Evolutionary conservation across 352 stramenopile species (phyloP).

Genomic region (Thraustotheca clavata): DNA sequence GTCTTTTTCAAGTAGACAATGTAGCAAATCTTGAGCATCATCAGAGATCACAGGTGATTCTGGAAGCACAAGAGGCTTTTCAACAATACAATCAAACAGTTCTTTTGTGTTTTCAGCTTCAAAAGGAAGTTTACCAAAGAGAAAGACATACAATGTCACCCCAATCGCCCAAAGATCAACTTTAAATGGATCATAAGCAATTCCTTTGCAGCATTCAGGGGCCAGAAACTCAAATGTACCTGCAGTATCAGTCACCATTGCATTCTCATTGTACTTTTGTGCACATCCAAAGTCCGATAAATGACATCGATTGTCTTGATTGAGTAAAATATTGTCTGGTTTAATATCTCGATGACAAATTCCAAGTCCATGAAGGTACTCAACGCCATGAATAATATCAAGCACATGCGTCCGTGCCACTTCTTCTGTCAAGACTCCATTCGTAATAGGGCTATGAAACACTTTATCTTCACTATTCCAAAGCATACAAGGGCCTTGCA

Average conservation of each 20-base stretch:
- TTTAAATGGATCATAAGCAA: conserved; percentile 73
- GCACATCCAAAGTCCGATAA: conserved; percentile 86
- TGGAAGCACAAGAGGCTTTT: conserved; percentile 37
- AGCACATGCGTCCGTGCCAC: conserved; percentile 51
- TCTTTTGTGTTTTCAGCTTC: conserved; percentile 53
- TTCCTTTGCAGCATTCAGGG: conserved; percentile 79
- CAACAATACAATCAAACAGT: conserved; percentile 69
- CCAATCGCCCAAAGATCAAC: conserved; percentile 83
- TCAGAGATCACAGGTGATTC: conserved; percentile 22
- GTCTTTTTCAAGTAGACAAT: conserved; percentile 42
- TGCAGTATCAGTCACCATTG: conserved; percentile 56
- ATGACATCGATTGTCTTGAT: conserved; percentile 63
- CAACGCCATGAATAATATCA: conserved; percentile 69
- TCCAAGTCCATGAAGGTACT: conserved; percentile 62
- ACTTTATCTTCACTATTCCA: conserved; percentile 54
- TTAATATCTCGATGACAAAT: conserved; percentile 88
- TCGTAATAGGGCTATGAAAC: conserved; percentile 60
- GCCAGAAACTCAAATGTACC: conserved; percentile 88
- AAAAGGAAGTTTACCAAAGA: conserved; percentile 79
- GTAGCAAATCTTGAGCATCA: conserved; percentile 41
- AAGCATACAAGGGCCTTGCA: conserved; percentile 78
- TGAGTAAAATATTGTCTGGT: conserved; percentile 85
- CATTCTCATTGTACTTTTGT: conserved; percentile 24
- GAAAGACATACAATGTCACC: conserved; percentile 78
- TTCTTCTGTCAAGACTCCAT: conserved; percentile 43